A percentile compares a stretch with the other conserved stretches of the same genome.
Evolutionary conservation across 1,284 basidiomycete species (phyloP).

Genomic region (Farysia itapuensis): DNA sequence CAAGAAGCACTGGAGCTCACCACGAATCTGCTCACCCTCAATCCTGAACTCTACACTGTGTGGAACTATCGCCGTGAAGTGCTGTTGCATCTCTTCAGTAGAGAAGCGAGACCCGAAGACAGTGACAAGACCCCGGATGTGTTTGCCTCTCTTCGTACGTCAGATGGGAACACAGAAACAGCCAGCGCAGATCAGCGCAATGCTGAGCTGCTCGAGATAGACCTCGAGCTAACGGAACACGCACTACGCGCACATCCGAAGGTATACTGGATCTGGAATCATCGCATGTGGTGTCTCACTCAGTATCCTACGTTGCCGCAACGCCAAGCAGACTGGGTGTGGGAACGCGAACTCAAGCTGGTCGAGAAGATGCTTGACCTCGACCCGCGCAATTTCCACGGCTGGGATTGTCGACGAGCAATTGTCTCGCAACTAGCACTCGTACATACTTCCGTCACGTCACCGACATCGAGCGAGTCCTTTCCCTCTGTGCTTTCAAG

Average conservation of each 20-base stretch:
- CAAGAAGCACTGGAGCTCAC: constrained; percentile 36
- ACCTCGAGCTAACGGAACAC: constrained; percentile 50
- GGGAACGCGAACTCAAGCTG: constrained; percentile 47
- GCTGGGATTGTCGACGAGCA: constrained; percentile 56
- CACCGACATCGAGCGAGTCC: background rate
- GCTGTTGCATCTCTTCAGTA: constrained; percentile 29
- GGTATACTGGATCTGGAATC: constrained; percentile 60
- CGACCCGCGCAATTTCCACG: constrained; percentile 55
- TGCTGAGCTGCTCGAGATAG: constrained; percentile 28
- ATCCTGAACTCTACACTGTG: constrained; percentile 56
- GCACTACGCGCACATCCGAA: constrained; percentile 56
- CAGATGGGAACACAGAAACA: background rate
- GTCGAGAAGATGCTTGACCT: constrained; percentile 57
- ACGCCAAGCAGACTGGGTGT: constrained; percentile 16
- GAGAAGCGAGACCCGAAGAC: background rate
- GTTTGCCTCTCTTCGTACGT: constrained; percentile 19
- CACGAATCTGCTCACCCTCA: constrained; percentile 45
- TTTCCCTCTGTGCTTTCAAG: constrained; percentile 12
- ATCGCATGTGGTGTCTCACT: constrained; percentile 54
- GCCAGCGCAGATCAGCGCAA: background rate
- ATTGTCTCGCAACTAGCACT: constrained; percentile 42
- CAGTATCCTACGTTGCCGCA: constrained; percentile 9
- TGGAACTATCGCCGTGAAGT: constrained; percentile 56
- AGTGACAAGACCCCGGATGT: constrained; percentile 14
- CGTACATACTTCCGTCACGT: constrained; percentile 4